Percentiles rank a stretch among this genome's conserved stretches.
These are phyloP conservation scores for Escallonia herrerae DNA, from an alignment of 129 eudicot genomes.

Conservation along the genomic window DNA sequence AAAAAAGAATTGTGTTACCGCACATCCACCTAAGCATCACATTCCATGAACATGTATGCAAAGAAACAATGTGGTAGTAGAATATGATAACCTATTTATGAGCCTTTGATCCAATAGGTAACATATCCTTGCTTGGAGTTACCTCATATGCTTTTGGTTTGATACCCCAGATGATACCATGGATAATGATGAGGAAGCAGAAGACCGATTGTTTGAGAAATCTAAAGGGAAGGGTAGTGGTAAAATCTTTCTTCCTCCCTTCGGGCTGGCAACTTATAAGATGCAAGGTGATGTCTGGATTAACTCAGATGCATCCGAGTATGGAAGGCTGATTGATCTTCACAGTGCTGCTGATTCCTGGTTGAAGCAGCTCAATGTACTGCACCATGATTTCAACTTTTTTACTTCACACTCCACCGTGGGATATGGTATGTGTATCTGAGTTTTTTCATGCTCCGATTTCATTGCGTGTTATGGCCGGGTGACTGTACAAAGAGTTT, in stretches of 20 bases:
- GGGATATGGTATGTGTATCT: neutral
- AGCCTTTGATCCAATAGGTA: no score
- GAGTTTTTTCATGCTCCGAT: neutral
- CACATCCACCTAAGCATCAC: no score
- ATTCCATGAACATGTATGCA: no score
- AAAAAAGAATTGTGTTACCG: no score
- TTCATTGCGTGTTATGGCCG: no score
- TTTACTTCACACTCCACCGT: constrained; percentile 19
- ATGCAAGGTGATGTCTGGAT: constrained; percentile 47
- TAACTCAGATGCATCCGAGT: constrained; percentile 12
- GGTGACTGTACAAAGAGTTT: no score
- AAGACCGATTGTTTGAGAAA: neutral
- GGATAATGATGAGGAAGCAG: no score
- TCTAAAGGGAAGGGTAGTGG: constrained; percentile 4
- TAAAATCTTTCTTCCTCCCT: constrained; percentile 29
- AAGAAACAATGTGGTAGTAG: no score
- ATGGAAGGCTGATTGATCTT: constrained; percentile 29
- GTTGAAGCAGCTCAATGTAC: constrained; percentile 36
- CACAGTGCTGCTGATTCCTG: constrained; percentile 36
- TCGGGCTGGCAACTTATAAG: constrained; percentile 44
- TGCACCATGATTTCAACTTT: constrained; percentile 43
- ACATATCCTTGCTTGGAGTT: no score
- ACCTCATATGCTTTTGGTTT: no score
- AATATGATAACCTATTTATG: no score
- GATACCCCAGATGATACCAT: no score